Evolutionary conservation across 306 rosid species (phyloP), one percentile per base, ranked within the genome.

Genomic region (Trichosanthes cucumerina): DNA sequence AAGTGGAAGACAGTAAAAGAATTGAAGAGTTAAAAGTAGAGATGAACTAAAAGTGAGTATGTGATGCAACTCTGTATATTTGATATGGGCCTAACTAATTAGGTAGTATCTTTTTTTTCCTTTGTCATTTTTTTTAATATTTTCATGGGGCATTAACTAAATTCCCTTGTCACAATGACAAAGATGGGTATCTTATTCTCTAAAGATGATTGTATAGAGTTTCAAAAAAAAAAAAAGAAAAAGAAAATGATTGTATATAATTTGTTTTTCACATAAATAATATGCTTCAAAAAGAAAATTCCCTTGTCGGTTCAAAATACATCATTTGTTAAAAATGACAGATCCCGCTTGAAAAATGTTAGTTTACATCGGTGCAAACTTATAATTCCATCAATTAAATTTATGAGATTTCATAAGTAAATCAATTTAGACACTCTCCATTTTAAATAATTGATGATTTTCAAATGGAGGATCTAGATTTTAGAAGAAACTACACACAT

Each of bases 161-260:
- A 73, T 73, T 73, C 78, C 78, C 43, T 49, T 49, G 78, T 73
- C 60, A 73, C 78, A 15, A 31, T 73, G 78, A 49, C 62, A 73
- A 11, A 28, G 78, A 73, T 73, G 62, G 59, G 78, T 49, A 73
- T 73, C 78, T 49, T 49, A 49, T 73, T 73, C 41, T 73, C 15
- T 71, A 46, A 26, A 70, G 54, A 44, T 70, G 41, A 23, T 24
- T 72, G 5, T 72, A 47, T 72, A 72, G n/a, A n/a, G n/a, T n/a
- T n/a, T n/a, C n/a, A n/a, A n/a, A n/a, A n/a, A n/a, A n/a, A n/a
- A n/a, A n/a, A n/a, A n/a, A n/a, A n/a, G n/a, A n/a, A n/a, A n/a
- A n/a, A n/a, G n/a, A 26, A 70, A 36, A 44, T 70, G 41, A 23
- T 24, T 72, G 5, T 72, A 47, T 72, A 72, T 65, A 5, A n/a